Conservation (phyloP, 345 rosid genomes). For the Ceriops tagal region DNA sequence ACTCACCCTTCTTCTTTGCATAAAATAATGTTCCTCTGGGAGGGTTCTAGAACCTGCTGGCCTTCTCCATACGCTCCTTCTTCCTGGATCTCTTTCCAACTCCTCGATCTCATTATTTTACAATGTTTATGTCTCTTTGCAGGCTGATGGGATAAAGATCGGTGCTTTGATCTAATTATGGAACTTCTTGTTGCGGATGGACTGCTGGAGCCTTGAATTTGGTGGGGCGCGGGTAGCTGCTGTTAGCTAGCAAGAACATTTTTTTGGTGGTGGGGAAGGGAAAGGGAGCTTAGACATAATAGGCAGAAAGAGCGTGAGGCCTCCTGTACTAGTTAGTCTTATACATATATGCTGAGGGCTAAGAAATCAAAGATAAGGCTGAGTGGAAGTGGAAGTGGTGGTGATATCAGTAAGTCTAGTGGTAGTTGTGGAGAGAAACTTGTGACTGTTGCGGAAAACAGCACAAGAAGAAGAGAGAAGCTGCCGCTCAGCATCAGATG, state of each 20-base stretch:
- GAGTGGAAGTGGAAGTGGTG: conserved; percentile 32
- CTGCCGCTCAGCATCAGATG: conserved; percentile 65
- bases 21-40: conserved; percentile 25
- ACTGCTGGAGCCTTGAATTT: not conserved
- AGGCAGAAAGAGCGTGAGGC: not conserved
- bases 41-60: conserved; percentile 9
- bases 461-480: conserved; percentile 51
- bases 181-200: not conserved
- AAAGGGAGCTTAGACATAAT: conserved; percentile 11
- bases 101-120: conserved; percentile 27
- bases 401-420: conserved; percentile 2
- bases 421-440: conserved; percentile 36
- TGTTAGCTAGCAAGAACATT: not conserved
- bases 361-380: conserved; percentile 46
- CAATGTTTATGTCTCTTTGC: conserved; percentile 28
- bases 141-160: conserved; percentile 42
- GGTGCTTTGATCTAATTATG: not conserved
- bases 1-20: conserved; percentile 24
- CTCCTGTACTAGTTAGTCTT: not conserved
- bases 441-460: conserved; percentile 58
- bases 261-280: conserved; percentile 31
- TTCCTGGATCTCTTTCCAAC: conserved; percentile 7
- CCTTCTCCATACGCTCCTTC: not conserved
- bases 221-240: not conserved
- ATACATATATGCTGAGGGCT: conserved; percentile 58